phyloP scores from a whole-genome alignment of 495 filamentous ascomycete species.

The Bryoglossum gracile region DNA sequence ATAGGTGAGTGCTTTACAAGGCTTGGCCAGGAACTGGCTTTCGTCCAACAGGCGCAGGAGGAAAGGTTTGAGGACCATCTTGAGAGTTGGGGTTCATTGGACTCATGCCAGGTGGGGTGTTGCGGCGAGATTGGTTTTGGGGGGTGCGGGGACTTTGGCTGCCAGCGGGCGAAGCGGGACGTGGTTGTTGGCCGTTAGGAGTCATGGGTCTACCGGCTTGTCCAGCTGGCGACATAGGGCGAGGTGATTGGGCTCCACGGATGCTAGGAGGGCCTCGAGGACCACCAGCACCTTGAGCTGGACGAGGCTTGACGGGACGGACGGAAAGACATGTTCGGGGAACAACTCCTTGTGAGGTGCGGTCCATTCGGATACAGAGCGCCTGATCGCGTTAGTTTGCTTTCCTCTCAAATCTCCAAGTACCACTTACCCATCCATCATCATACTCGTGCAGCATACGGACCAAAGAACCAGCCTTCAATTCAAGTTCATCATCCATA shows the following conservation, averaged over 20 bases:
- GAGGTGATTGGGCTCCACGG: constrained; percentile 29
- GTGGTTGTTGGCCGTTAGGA: constrained; percentile 27
- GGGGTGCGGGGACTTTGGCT: constrained; percentile 45
- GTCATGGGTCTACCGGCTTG: constrained; percentile 39
- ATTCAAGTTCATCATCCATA: constrained; percentile 81
- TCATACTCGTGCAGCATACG: constrained; percentile 93
- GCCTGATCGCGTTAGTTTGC: constrained; percentile 51
- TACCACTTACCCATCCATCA: constrained; percentile 83
- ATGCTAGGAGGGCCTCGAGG: constrained; percentile 43
- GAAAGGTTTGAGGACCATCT: constrained; percentile 27
- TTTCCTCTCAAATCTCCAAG: constrained; percentile 1
- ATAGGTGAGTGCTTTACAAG: constrained; percentile 30
- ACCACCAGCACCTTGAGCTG: constrained; percentile 42
- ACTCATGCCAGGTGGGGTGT: constrained; percentile 51
- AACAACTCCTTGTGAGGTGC: constrained; percentile 84
- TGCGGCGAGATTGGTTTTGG: constrained; percentile 32
- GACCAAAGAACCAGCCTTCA: constrained; percentile 73
- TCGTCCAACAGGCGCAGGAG: constrained; percentile 32
- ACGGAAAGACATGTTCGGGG: constrained; percentile 91
- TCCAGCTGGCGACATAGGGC: constrained; percentile 47
- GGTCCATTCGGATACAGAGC: constrained; percentile 84
- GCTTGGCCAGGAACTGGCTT: constrained; percentile 46
- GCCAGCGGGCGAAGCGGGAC: constrained; percentile 21
- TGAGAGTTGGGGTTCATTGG: constrained; percentile 46
- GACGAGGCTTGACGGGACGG: constrained; percentile 81